Base-by-base conservation (phyloP, 371 early-diverging fungal genomes). In the Blakeslea trispora region DNA sequence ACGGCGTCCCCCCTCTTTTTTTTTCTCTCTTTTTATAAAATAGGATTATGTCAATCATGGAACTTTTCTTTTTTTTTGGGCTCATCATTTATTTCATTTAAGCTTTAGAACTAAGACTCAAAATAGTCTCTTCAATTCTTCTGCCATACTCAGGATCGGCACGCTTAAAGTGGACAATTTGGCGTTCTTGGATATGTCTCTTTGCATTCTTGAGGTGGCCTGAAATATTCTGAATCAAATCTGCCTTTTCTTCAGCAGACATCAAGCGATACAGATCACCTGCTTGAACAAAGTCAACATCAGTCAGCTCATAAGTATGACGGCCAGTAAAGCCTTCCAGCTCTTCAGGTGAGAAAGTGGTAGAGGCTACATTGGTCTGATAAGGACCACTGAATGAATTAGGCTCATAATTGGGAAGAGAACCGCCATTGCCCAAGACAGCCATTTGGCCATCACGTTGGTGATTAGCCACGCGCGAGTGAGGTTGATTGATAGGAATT, bases 401-500 rank as follows among this genome's bases (percentile, higher is more conserved):
- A 66, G 91, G 91, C 67, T 90, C 89, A 59, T 92, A 91, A 80
- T 91, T 92, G 60, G 87, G 87, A 52, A 64, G 68, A 37, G 75
- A 55, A 39, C 90, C 90, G 42, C 85, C 84, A 66, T 90, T 89
- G 49, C 86, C 90, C 50, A 77, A 74, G 49, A 84, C 59, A 37
- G 72, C 57, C 72, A 71, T 71, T 7, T 6, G 34, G 14, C 71
- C 92, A 64, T 88, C 92, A 52, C 90, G 85, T 66, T 89, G 89
- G 49, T 89, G 76, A 72, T 84, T 79, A 64, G 66, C 64, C 32
- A 82, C 79, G 42, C 71, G 72, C 19, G 53, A 53, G 7, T 64
- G 55, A 23, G 91, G 85, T 47, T 75, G 77, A 71, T 91, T 91
- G 75, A 91, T 82, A 40, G 91, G 91, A 45, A 91, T 73, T 69